A percentile compares a stretch with the other conserved stretches of the same genome.
These are phyloP conservation scores for Suillus paluster DNA, from an alignment of 768 basidiomycete genomes.

Conservation along the genomic window DNA sequence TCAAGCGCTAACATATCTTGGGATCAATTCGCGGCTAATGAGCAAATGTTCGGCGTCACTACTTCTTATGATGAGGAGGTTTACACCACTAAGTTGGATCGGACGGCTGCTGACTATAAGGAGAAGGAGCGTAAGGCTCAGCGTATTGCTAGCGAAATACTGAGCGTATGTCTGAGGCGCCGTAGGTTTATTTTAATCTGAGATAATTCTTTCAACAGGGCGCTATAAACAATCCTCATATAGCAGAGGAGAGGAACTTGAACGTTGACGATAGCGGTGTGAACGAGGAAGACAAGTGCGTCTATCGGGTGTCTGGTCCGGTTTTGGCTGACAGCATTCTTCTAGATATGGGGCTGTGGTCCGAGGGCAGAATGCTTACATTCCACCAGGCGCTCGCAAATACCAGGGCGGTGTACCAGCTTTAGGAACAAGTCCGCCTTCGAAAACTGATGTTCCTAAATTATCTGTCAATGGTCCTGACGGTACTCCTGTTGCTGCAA, in stretches of 20 bases:
- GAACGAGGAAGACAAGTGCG: slow-evolving; percentile 97
- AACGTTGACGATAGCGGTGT: slow-evolving; percentile 68
- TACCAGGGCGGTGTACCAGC: slow-evolving; percentile 29
- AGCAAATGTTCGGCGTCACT: slow-evolving; percentile 89
- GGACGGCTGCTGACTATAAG: slow-evolving; percentile 82
- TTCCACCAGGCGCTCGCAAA: slow-evolving; percentile 90
- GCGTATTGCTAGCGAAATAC: slow-evolving; percentile 89
- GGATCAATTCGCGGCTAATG: slow-evolving; percentile 96
- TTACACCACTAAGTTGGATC: slow-evolving; percentile 94
- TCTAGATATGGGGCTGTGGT: slow-evolving; percentile 94
- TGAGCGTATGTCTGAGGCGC: slow-evolving; percentile 59
- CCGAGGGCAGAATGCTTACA: slow-evolving; percentile 86
- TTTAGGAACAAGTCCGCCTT: slow-evolving; percentile 20
- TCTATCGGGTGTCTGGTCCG: slow-evolving; percentile 80
- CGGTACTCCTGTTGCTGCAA: slow-evolving; percentile 51
- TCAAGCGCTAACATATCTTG: slow-evolving; percentile 54
- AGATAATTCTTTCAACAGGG: slow-evolving; percentile 45
- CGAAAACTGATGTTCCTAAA: slow-evolving; percentile 63
- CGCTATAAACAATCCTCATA: slow-evolving; percentile 74
- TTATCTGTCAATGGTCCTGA: slow-evolving; percentile 82
- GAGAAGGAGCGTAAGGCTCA: slow-evolving; percentile 88
- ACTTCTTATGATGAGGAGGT: slow-evolving; percentile 92
- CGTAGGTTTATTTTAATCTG: slow-evolving; percentile 10
- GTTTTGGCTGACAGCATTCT: slow-evolving; percentile 83
- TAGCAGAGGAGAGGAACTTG: slow-evolving; percentile 85